phyloP scores from a whole-genome alignment of 345 rosid genomes.

The Lenwebbia sp. region DNA sequence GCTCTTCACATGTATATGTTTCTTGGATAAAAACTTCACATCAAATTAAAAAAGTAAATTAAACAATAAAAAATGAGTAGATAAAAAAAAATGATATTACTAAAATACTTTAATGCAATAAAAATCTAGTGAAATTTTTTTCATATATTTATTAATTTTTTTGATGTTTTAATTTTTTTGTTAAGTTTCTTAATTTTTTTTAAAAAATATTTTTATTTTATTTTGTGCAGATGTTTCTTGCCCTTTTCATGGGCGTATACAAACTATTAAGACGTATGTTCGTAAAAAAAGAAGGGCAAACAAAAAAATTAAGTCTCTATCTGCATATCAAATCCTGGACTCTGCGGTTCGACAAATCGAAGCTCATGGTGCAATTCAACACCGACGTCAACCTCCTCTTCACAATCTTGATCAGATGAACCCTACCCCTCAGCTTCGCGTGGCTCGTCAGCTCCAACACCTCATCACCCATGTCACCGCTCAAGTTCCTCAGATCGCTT shows the following conservation, averaged over 20 bases:
- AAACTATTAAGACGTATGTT: not conserved
- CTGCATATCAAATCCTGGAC: constrained; percentile 1
- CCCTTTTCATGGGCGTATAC: not conserved
- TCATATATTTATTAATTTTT: no score
- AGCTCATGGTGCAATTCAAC: constrained; percentile 3
- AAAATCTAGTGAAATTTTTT: no score
- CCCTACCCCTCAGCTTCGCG: constrained; percentile 3
- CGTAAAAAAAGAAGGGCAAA: not conserved
- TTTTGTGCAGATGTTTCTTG: not conserved
- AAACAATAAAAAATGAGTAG: no score
- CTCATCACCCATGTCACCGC: not conserved
- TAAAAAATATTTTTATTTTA: no score
- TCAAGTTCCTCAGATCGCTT: not conserved
- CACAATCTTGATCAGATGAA: not conserved
- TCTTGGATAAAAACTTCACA: no score
- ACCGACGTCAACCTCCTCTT: not conserved
- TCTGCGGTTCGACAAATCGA: not conserved
- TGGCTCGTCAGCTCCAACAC: constrained; percentile 1
- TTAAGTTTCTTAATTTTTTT: no score
- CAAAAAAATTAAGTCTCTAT: not conserved
- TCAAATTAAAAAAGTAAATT: no score
- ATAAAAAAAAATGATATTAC: no score
- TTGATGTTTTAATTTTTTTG: no score
- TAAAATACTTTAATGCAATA: no score
- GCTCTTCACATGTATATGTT: no score